These are phyloP conservation scores for Tricholomella constricta DNA, from an alignment of 768 basidiomycete genomes.

Conservation along the genomic window DNA sequence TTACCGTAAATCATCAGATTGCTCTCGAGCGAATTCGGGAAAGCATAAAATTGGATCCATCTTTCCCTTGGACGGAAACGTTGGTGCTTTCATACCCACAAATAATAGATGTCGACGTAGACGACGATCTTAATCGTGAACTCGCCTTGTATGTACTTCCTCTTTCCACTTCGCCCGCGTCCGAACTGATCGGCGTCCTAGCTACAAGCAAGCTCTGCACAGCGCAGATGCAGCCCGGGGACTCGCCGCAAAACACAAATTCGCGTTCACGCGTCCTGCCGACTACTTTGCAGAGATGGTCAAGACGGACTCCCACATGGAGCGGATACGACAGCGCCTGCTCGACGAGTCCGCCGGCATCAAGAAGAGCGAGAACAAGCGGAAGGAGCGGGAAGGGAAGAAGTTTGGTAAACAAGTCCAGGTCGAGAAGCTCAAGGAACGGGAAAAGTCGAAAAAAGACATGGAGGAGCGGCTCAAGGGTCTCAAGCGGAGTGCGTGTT, in stretches of 20 bases:
- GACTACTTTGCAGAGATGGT: constrained; percentile 99
- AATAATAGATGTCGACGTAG: constrained; percentile 71
- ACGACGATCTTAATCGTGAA: constrained; percentile 93
- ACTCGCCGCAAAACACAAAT: constrained; percentile 75
- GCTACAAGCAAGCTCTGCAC: constrained; percentile 95
- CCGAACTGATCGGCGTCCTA: constrained; percentile 30
- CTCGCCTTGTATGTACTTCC: constrained; percentile 79
- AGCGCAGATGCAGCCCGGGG: constrained; percentile 72
- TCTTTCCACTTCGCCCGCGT: not conserved
- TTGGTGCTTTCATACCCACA: constrained; percentile 72
- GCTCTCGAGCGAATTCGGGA: constrained; percentile 83
- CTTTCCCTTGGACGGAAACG: constrained; percentile 85
- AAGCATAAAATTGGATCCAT: constrained; percentile 70
- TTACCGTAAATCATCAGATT: constrained; percentile 40
- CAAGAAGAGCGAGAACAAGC: constrained; percentile 89
- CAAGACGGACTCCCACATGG: constrained; percentile 97
- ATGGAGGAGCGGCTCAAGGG: constrained; percentile 85
- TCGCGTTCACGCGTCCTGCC: constrained; percentile 87
- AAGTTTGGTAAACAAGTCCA: constrained; percentile 99
- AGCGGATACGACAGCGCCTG: constrained; percentile 86
- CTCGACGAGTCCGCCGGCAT: constrained; percentile 88
- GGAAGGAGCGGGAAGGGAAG: constrained; percentile 91
- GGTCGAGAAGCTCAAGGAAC: constrained; percentile 88
- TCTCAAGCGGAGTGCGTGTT: constrained; percentile 82
- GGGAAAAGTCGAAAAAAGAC: constrained; percentile 88